Evolutionary conservation across 768 basidiomycete species (phyloP).

Genomic region (Podaxis sp.): DNA sequence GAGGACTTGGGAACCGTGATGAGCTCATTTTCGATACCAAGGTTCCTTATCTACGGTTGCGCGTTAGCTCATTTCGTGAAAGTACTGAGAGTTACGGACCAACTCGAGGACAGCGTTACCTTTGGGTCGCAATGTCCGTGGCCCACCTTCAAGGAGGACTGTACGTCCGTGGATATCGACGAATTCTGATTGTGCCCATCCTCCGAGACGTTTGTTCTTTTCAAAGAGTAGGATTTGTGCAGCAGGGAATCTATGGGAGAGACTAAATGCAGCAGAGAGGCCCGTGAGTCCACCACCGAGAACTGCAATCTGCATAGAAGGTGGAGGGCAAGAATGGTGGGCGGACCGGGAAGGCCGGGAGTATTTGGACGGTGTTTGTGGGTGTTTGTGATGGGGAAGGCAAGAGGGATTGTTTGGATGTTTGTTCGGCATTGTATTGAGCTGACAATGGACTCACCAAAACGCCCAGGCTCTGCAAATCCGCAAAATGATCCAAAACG

Average conservation of each 20-base stretch:
- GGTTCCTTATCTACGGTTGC: conserved; percentile 62
- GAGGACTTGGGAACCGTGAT: conserved; percentile 64
- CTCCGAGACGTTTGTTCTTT: conserved; percentile 59
- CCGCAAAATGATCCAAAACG: conserved; percentile 52
- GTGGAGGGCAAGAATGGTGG: neutral
- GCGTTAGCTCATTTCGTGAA: neutral
- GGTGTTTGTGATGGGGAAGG: neutral
- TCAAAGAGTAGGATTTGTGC: conserved; percentile 68
- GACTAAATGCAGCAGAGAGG: conserved; percentile 75
- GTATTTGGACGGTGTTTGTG: neutral
- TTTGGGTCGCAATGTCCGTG: conserved; percentile 79
- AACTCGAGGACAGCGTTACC: conserved; percentile 72
- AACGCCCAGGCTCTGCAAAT: conserved; percentile 57
- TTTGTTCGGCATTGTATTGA: neutral
- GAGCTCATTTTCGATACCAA: conserved; percentile 55
- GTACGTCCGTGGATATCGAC: conserved; percentile 32
- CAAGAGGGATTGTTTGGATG: neutral
- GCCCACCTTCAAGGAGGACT: conserved; percentile 80
- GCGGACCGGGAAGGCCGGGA: neutral
- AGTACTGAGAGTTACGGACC: conserved; percentile 40
- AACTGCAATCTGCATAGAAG: conserved; percentile 45
- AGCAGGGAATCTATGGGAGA: conserved; percentile 59
- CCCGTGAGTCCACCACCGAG: conserved; percentile 83
- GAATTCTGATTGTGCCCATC: conserved; percentile 76
- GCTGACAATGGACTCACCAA: conserved; percentile 54